Evolutionary conservation across 1,284 basidiomycete genomes (phyloP), one percentile per base, ranked within the genome.

Genomic region (Ganoderma boninense): DNA sequence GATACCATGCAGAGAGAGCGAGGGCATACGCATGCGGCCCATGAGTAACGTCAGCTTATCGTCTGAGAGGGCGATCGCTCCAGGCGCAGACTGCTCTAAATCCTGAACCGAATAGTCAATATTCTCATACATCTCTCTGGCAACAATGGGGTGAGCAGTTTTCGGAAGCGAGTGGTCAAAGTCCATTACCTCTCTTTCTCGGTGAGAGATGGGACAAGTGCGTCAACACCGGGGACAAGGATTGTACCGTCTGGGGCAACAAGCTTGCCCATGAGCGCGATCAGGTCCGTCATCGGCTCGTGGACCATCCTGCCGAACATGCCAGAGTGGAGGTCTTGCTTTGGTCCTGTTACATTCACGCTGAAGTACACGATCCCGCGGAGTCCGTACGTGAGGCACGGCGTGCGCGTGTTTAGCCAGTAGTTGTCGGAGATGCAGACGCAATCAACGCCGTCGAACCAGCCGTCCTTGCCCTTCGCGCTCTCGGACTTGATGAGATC

Each of bases 381-480:
- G 23, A 95, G 86, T 64, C 93, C 93, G 72, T 94, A 94, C 0
- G 93, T 95, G 68, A 95, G 78, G 49, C 86, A 90, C 0, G 93
- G 93, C 1, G 92, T 94, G 65, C 92, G 90, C 0, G 89, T 90
- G 81, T 95, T 95, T 64, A 95, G 82, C 94, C 94, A 95, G 80
- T 95, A 94, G 82, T 95, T 95, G 78, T 95, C 93, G 20, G 93
- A 95, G 77, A 99, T 99, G 86, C 97, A 99, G 72, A 98, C 94
- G 75, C 94, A 96, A 78, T 99, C 97, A 44, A 97, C 93, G 29
- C 94, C 96, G 62, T 92, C 87, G 81, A 99, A 98, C 89, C 93
- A 98, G 43, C 89, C 87, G 52, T 86, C 74, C 78, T 90, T 86
- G 56, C 85, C 92, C 69, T 88, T 87, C 65, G 87, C 83, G 69